These are phyloP conservation scores for Xylariales sp. DNA, from an alignment of 2,329 filamentous ascomycete species.

Conservation along the genomic window DNA sequence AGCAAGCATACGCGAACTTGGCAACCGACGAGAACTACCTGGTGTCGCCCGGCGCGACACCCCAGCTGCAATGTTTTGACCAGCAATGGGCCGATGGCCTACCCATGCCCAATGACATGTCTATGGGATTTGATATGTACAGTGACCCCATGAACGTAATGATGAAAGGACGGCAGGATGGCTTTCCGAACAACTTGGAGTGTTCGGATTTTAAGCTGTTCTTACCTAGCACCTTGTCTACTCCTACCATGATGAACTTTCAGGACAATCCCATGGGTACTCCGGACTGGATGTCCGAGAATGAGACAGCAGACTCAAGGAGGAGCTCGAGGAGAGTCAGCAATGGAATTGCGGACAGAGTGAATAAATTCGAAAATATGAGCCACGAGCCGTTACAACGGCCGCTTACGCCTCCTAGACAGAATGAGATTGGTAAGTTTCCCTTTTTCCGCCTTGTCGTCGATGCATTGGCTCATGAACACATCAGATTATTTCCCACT, in stretches of 20 bases:
- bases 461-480: conserved; percentile 38
- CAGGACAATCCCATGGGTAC: conserved; percentile 58
- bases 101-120: conserved; percentile 47
- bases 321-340: conserved; percentile 65
- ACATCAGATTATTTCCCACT: conserved; percentile 70
- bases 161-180: conserved; percentile 61
- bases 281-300: conserved; percentile 64
- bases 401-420: conserved; percentile 71
- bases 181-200: conserved; percentile 56
- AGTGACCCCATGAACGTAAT: conserved; percentile 57
- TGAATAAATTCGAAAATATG: conserved; percentile 69
- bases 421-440: conserved; percentile 70
- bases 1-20: conserved; percentile 53
- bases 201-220: conserved; percentile 65
- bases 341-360: conserved; percentile 70
- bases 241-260: conserved; percentile 63
- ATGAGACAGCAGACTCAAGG: conserved; percentile 57
- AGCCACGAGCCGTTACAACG: conserved; percentile 58
- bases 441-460: neutral
- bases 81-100: conserved; percentile 57
- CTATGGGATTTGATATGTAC: conserved; percentile 62
- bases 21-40: conserved; percentile 65
- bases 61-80: conserved; percentile 65
- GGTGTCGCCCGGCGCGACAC: conserved; percentile 66
- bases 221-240: conserved; percentile 59